Evolutionary conservation across 257 asterid genomes (phyloP).

Genomic region (Mitragyna speciosa): DNA sequence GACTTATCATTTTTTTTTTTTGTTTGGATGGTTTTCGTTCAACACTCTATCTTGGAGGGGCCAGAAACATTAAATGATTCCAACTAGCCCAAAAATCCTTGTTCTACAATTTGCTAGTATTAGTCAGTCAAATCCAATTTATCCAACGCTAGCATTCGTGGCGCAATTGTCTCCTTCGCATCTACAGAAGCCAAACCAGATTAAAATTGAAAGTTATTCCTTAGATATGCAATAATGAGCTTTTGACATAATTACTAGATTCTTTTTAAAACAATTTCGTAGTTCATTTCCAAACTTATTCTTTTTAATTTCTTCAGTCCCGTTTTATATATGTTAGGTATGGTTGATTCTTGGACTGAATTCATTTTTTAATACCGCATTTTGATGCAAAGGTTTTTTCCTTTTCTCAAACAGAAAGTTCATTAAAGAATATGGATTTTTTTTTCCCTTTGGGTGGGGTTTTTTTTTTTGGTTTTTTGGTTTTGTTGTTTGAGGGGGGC

Average conservation of each 20-base stretch:
- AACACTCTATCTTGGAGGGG: background rate
- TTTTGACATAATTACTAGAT: background rate
- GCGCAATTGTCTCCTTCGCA: conserved; percentile 23
- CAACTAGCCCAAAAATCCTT: conserved; percentile 9
- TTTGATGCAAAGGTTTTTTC: no score
- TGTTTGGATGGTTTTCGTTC: background rate
- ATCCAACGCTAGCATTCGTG: conserved; percentile 8
- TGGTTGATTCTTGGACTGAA: background rate
- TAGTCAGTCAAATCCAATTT: background rate
- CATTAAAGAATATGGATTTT: background rate
- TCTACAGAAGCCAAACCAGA: background rate
- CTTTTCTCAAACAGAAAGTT: background rate
- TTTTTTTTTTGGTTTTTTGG: no score
- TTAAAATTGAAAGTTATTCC: background rate
- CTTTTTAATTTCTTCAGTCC: background rate
- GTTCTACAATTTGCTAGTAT: background rate
- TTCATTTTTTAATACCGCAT: no score
- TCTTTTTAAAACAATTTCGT: background rate
- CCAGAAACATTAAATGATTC: conserved; percentile 9
- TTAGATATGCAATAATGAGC: background rate
- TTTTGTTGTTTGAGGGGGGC: no score
- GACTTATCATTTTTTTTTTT: background rate
- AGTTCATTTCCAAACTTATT: background rate
- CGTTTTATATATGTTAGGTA: background rate
- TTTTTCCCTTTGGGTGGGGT: no score